Base-by-base conservation (phyloP, 257 asterid genomes). In the Rauvolfia tetraphylla region DNA sequence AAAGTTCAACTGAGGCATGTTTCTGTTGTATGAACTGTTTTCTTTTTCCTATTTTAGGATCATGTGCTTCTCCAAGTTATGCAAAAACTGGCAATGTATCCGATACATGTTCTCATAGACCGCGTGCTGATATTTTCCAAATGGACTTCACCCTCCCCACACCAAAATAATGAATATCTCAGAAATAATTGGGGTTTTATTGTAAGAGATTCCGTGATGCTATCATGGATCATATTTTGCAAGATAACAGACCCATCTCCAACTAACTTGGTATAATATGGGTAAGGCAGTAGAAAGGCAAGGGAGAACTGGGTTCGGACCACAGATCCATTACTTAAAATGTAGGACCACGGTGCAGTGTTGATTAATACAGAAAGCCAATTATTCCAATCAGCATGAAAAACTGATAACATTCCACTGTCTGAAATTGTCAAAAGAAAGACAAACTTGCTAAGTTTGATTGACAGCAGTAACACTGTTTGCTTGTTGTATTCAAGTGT, bases 301-400 rank as follows among this genome's bases (percentile, higher is more conserved):
- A 22, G 23, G 44, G 14, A 36, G 49, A 66, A 66, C 27, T 42
- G n/a, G 31, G 8, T 10, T 34, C 15, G 80, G 76, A 70, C 76
- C 80, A 57, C 53, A 22, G 29, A 23, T 70, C 76, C 76, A 77
- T 57, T 69, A 56, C 13, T 42, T 14, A 11, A 70, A 57, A 68
- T 69, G 56, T 71, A 77, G 72, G 81, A 31, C 51, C 61, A 29
- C 11, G 2, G 5, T 7, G 12, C 25, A 46, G 22, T 57, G 66
- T 68, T 42, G 75, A 59, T 59, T 71, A 59, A 17, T 13, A 48
- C 72, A 13, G 14, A 70, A 70, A 56, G 57, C 77, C 14, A 38
- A 51, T 57, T 4, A n/a, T 73, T 73, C 8, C 53, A 38, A 57
- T 23, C 56, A 58, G 18, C 41, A n/a, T 0, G 27, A 27, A 44